Base-by-base conservation (phyloP, 2,329 filamentous ascomycete species). In the Botrytis squamosa region DNA sequence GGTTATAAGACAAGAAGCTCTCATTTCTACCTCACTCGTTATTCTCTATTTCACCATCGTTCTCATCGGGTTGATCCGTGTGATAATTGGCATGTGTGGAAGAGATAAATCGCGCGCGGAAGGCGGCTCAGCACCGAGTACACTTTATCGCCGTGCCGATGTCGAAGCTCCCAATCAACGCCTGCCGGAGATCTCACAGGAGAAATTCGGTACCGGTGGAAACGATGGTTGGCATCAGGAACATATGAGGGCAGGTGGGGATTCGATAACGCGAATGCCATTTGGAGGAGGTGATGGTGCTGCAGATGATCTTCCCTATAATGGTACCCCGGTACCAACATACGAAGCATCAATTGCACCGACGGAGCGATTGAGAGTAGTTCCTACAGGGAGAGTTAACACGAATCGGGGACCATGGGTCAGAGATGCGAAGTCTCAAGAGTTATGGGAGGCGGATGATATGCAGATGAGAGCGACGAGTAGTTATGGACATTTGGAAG, bases 11-110 rank as follows among this genome's bases (percentile, higher is more conserved):
- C 89, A 90, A 75, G 93, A 98, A 83, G 91, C 92, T 2, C 88
- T 97, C 76, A 94, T 98, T 77, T 93, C 95, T 3, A 86, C 88
- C 0, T 89, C 87, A 69, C 84, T 99, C 7, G 83, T 98, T 20
- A 84, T 93, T 5, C 83, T 97, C 42, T 99, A 94, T 86, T 79
- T 97, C 71, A 82, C 96, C 75, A 87, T 97, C 74, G 88, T 93
- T 7, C 85, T 98, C 52, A 86, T 93, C 66, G 96, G 93, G 67
- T 82, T 95, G 72, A 82, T 89, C 66, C 89, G 93, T 74, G 91
- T 91, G 42, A 82, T 90, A 73, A 85, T 86, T 49, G 86, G 90
- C 72, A 89, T 92, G 83, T 84, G 85, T 71, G 84, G 84, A 42
- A 86, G 87, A 1, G 89, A 90, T 71, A 90, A 89, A 76, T 86